Evolutionary conservation across 2,329 filamentous ascomycete genomes (phyloP), one percentile per base, ranked within the genome.

Genomic region (Fusarium sublunatum): DNA sequence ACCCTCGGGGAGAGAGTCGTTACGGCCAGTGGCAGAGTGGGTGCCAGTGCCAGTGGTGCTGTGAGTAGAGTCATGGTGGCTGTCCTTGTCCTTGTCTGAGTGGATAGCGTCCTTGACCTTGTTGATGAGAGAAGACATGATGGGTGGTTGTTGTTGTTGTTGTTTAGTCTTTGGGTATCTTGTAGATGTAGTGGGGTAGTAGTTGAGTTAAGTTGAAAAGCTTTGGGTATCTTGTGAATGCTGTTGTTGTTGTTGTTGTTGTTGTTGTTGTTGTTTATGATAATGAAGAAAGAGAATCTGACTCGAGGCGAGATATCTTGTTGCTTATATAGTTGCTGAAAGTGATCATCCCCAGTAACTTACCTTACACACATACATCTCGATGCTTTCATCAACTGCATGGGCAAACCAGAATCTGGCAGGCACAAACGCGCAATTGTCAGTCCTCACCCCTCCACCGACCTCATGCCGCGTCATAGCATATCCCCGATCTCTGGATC

Each of bases 81-180:
- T 43, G 19, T 56, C 10, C 19, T 19, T 19, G 11, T 71, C 59
- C 61, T 81, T 77, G 74, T 82, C 78, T 60, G 78, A 75, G 69
- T 77, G 71, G 56, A 86, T 73, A 61, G 78, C 82, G 5, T 86
- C 83, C 81, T 86, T 86, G 74, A 86, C 80, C 76, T 86, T 86
- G 79, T 86, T 82, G 72, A 86, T 74, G 70, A 87, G 76, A 67
- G 76, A 75, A 75, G 84, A 85, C 84, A 86, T 87, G 71, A 61
- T 85, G 61, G 28, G 7, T 57, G 31, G 31, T 53, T 62, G 40
- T 28, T 43, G 36, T 24, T 45, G 38, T 53, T 45, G 22, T 53
- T 42, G 36, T 53, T 47, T 8, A 24, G 38, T 41, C 19, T 29
- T 54, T 61, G 52, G 60, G 46, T 58, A 65, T 61, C 32, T 60